Evolutionary conservation across 805 yeast species (phyloP).

Genomic region (Komagataella pastoris): DNA sequence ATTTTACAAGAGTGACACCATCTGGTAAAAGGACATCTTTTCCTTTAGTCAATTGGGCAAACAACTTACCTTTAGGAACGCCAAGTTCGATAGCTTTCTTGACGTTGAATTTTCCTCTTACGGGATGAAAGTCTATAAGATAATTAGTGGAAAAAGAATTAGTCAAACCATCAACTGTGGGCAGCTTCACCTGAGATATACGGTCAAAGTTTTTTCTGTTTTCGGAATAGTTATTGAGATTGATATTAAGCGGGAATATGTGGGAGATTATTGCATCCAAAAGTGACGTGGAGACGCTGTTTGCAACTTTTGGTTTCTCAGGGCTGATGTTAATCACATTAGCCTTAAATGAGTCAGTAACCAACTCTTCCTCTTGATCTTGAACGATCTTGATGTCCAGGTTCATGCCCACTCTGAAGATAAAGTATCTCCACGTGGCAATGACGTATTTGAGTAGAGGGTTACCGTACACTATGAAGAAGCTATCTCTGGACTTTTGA

Average conservation of each 20-base stretch:
- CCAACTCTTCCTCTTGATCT: neutral
- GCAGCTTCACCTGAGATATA: conserved; percentile 8
- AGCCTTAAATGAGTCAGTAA: neutral
- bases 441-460: conserved; percentile 39
- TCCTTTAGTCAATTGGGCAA: conserved; percentile 48
- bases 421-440: conserved; percentile 78
- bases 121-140: conserved; percentile 50
- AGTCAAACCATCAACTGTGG: conserved; percentile 7
- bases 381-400: conserved; percentile 19
- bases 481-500: conserved; percentile 47
- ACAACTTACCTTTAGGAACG: conserved; percentile 43
- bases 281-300: conserved; percentile 5
- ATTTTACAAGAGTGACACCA: conserved; percentile 39
- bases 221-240: conserved; percentile 1
- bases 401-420: conserved; percentile 62
- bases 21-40: conserved; percentile 37
- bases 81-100: conserved; percentile 56
- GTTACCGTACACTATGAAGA: conserved; percentile 36
- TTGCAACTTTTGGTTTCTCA: neutral
- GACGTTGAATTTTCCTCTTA: conserved; percentile 66
- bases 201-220: conserved; percentile 8
- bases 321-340: neutral
- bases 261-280: conserved; percentile 6
- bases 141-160: conserved; percentile 41
- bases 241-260: conserved; percentile 12